Evolutionary conservation across 2,329 filamentous ascomycete genomes (phyloP).

Genomic region (Penicillium expansum): DNA sequence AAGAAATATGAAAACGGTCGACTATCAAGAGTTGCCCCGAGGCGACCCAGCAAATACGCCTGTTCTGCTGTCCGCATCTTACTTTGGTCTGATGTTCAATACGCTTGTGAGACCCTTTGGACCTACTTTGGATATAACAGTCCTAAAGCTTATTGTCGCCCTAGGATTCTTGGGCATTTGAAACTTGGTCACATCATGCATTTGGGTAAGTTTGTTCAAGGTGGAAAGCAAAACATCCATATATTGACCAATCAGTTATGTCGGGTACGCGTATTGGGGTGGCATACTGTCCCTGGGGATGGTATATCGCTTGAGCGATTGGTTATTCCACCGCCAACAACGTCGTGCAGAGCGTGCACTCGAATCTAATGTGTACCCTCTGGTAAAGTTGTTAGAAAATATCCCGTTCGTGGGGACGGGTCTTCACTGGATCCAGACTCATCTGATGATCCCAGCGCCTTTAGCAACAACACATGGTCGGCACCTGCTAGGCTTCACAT

Average conservation of each 20-base stretch:
- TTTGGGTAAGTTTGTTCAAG: slow-evolving; percentile 33
- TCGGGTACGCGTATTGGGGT: slow-evolving; percentile 44
- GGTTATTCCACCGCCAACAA: slow-evolving; percentile 18
- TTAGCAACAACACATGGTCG: slow-evolving; percentile 42
- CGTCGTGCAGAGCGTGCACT: background rate
- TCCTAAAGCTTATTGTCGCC: background rate
- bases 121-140: background rate
- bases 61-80: slow-evolving; percentile 33
- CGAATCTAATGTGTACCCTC: slow-evolving; percentile 2
- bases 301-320: slow-evolving; percentile 27
- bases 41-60: slow-evolving; percentile 21
- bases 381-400: background rate
- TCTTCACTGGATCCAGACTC: slow-evolving; percentile 35
- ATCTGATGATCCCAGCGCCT: slow-evolving; percentile 46
- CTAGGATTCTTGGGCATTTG: slow-evolving; percentile 34
- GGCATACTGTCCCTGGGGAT: slow-evolving; percentile 37
- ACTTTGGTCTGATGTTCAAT: slow-evolving; percentile 30
- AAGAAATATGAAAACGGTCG: slow-evolving; percentile 31
- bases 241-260: slow-evolving; percentile 15
- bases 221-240: background rate
- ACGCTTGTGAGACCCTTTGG: slow-evolving; percentile 33
- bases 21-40: slow-evolving; percentile 30
- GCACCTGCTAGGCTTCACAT: slow-evolving; percentile 44
- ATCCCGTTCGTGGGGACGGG: slow-evolving; percentile 1
- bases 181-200: slow-evolving; percentile 36